phyloP scores from a whole-genome alignment of 805 yeast species.

The Starmerella ratchasimensis region DNA sequence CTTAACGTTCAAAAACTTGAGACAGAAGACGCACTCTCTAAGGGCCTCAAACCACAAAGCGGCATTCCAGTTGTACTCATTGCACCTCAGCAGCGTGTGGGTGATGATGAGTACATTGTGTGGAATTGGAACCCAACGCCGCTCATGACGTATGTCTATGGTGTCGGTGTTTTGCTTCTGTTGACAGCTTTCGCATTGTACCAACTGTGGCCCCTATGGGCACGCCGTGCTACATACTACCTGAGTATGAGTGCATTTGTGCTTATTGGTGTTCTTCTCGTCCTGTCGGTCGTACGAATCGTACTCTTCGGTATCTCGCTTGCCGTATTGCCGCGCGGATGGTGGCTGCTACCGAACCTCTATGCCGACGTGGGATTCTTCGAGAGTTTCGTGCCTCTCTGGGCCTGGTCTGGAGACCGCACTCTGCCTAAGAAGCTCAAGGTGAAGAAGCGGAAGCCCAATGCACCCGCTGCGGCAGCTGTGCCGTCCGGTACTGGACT shows the following conservation, averaged over 20 bases:
- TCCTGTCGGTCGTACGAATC: constrained; percentile 63
- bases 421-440: constrained; percentile 21
- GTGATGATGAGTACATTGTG: constrained; percentile 45
- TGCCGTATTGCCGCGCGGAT: constrained; percentile 50
- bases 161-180: constrained; percentile 36
- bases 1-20: constrained; percentile 65
- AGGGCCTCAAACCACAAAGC: constrained; percentile 58
- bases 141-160: constrained; percentile 44
- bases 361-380: constrained; percentile 90
- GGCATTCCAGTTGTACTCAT: constrained; percentile 34
- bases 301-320: constrained; percentile 50
- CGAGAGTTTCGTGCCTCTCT: constrained; percentile 83
- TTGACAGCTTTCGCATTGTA: constrained; percentile 56
- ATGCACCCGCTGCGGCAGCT: constrained; percentile 1
- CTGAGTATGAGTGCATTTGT: constrained; percentile 64
- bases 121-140: constrained; percentile 73
- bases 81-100: constrained; percentile 29
- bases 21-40: constrained; percentile 42
- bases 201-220: constrained; percentile 88
- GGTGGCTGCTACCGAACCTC: constrained; percentile 92
- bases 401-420: constrained; percentile 54
- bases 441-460: constrained; percentile 17
- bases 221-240: constrained; percentile 88
- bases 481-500: constrained; percentile 2
- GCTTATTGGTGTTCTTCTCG: constrained; percentile 60